Base-by-base conservation (phyloP, 805 yeast genomes). In the Metschnikowia cubensis region DNA sequence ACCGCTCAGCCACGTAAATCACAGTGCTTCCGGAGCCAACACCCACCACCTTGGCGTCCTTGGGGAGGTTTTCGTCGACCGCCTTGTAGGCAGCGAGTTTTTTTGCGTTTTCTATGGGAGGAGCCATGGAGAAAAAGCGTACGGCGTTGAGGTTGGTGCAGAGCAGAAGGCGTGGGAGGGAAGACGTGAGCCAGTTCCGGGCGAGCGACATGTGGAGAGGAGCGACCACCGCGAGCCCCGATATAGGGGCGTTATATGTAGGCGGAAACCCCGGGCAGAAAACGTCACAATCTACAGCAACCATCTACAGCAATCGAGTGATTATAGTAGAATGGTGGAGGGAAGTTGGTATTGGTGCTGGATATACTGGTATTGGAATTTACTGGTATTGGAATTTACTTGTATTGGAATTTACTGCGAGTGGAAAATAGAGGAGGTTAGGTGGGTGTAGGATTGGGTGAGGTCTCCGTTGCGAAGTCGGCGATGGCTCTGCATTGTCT, bases 21-120 rank as follows among this genome's bases (percentile, higher is more conserved):
- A 94, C 99, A 0, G 99, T 94, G 20, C 96, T 86, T 1, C 99
- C 99, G 21, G 97, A 89, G 11, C 99, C 99, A 54, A 94, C 83
- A 37, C 99, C 99, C 15, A 94, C 79, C 14, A 89, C 85, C 59
- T 78, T 82, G 56, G 90, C 89, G 35, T 72, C 58, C 20, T 77
- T 67, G 33, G 88, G 85, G 64, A 88, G 77, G 62, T 90, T 85
- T 49, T 88, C 91, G 66, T 92, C 96, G 33, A 94, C 96, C 1
- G 99, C 99, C 49, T 77, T 74, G 73, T 85, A 89, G 7, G 97
- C 98, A 18, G 98, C 96, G 2, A 82, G 73, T 65, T 88, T 82
- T 67, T 92, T 92, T n/a, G 97, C 91, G 59, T 81, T 71, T 70
- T 91, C 97, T 47, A 89, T 66, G 13, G 68, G 56, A 6, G 58